These are phyloP conservation scores for Aspergillus carlsbadensis DNA, from an alignment of 495 filamentous ascomycete genomes.

Conservation along the genomic window DNA sequence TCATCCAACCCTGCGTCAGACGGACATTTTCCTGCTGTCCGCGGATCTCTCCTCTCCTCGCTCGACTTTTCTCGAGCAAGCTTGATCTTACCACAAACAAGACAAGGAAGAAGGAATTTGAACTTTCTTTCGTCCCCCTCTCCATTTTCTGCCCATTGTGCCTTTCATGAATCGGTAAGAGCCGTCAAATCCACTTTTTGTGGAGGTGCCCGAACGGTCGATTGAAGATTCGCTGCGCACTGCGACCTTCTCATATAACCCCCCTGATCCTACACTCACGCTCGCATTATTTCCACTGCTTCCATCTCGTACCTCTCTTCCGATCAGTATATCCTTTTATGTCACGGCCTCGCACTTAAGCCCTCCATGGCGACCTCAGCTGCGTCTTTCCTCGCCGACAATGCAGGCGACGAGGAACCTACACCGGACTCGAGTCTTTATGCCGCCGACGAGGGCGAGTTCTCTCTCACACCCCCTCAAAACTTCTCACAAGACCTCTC, in stretches of 20 bases:
- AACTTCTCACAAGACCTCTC: conserved; percentile 21
- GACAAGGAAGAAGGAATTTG: not conserved
- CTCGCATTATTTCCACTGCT: not conserved
- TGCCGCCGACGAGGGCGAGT: conserved; percentile 30
- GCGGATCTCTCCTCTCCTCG: not conserved
- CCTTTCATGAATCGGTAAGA: conserved; percentile 24
- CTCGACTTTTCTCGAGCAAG: not conserved
- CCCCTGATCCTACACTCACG: not conserved
- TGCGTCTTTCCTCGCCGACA: conserved; percentile 19
- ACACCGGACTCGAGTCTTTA: conserved; percentile 22
- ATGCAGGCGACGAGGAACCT: conserved; percentile 41
- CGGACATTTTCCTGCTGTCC: conserved; percentile 1
- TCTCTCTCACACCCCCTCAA: conserved; percentile 19
- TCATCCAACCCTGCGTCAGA: not conserved
- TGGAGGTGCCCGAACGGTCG: conserved; percentile 24
- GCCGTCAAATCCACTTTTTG: conserved; percentile 23
- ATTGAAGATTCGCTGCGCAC: too few relatives aligned
- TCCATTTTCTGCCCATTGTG: not conserved
- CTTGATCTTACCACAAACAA: not conserved
- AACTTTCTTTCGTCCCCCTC: not conserved
- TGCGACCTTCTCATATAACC: conserved; percentile 17
- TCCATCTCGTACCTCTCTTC: conserved; percentile 1
- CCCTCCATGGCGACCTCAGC: conserved; percentile 23
- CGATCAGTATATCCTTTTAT: conserved; percentile 15
- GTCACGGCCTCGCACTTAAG: conserved; percentile 16